Conservation (phyloP, 495 filamentous ascomycete species). For the Extremus antarcticus region DNA sequence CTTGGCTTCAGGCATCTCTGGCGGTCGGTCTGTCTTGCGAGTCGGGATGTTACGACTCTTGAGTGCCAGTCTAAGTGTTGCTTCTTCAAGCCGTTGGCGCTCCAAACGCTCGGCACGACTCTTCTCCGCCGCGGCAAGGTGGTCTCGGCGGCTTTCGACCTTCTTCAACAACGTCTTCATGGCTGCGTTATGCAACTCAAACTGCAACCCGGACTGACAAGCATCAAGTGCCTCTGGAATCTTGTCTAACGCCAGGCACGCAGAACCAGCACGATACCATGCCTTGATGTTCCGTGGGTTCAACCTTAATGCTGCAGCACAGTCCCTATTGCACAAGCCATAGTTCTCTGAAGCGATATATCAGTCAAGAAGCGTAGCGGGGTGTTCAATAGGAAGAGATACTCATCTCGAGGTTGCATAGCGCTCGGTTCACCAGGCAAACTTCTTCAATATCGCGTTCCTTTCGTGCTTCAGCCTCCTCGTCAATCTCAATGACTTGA, state of each 20-base stretch:
- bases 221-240: slow-evolving; percentile 67
- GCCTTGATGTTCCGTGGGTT: slow-evolving; percentile 77
- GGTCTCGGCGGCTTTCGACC: slow-evolving; percentile 19
- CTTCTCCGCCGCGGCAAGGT: slow-evolving; percentile 25
- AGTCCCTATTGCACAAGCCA: slow-evolving; percentile 70
- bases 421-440: slow-evolving; percentile 73
- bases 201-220: slow-evolving; percentile 52
- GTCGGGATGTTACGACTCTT: slow-evolving; percentile 58
- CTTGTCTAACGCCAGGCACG: slow-evolving; percentile 62
- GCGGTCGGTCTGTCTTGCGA: slow-evolving; percentile 55
- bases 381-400: slow-evolving; percentile 17
- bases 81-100: slow-evolving; percentile 39
- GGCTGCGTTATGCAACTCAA: slow-evolving; percentile 55
- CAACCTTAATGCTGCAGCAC: slow-evolving; percentile 64
- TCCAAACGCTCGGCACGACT: slow-evolving; percentile 37
- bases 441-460: slow-evolving; percentile 56
- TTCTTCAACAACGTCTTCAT: slow-evolving; percentile 32
- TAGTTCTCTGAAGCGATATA: slow-evolving; percentile 58
- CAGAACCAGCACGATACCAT: slow-evolving; percentile 68
- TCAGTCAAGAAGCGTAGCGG: slow-evolving; percentile 4
- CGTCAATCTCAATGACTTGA: slow-evolving; percentile 32
- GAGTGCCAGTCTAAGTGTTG: slow-evolving; percentile 59
- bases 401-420: slow-evolving; percentile 72
- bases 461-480: slow-evolving; percentile 41
- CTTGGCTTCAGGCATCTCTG: slow-evolving; percentile 58